Evolutionary conservation across 805 yeast genomes (phyloP).

Genomic region (Deakozyma indianensis): DNA sequence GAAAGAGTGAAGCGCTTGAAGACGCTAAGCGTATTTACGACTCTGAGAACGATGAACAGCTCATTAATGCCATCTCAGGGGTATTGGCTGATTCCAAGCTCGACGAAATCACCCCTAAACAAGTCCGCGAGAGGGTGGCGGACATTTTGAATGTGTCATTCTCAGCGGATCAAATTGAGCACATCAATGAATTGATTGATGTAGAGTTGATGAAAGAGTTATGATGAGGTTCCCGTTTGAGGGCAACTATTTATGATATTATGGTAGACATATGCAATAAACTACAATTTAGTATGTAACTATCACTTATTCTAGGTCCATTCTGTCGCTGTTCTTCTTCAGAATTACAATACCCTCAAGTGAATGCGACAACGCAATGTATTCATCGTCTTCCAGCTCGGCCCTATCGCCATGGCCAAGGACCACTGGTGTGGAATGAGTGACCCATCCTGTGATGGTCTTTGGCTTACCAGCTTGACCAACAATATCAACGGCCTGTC

Average conservation of each 20-base stretch:
- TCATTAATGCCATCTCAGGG: constrained; percentile 18
- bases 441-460: constrained; percentile 98
- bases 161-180: constrained; percentile 15
- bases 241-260: no score
- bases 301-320: not conserved
- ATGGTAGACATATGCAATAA: no score
- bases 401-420: constrained; percentile 92
- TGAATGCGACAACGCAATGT: constrained; percentile 62
- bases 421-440: constrained; percentile 94
- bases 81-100: constrained; percentile 20
- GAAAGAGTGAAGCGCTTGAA: not conserved
- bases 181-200: constrained; percentile 21
- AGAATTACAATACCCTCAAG: constrained; percentile 90
- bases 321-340: constrained; percentile 42
- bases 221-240: not conserved
- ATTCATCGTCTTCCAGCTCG: constrained; percentile 90
- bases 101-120: constrained; percentile 22
- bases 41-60: constrained; percentile 14
- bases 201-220: constrained; percentile 17
- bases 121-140: constrained; percentile 22
- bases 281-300: not conserved
- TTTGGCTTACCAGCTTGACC: constrained; percentile 99
- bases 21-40: constrained; percentile 10
- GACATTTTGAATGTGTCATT: constrained; percentile 22
- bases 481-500: constrained; percentile 96